phyloP scores from a whole-genome alignment of 352 stramenopile species.

The Lagenidium giganteum region DNA sequence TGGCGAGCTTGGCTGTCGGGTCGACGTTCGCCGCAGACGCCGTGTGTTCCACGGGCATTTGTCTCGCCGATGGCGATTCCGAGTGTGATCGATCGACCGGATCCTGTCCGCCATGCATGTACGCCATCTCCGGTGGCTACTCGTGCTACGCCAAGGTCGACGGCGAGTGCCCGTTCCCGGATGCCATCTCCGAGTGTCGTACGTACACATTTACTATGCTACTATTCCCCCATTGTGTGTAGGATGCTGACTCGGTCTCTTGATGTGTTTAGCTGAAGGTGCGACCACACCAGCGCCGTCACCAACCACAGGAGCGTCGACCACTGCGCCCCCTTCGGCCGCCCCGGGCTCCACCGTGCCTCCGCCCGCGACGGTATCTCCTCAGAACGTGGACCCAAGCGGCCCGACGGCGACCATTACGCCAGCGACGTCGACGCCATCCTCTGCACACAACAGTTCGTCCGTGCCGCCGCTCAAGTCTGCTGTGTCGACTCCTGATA shows the following conservation, averaged over 20 bases:
- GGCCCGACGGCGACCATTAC: background rate
- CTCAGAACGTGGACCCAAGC: too few species aligned
- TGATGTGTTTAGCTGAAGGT: too few species aligned
- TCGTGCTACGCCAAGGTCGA: slow-evolving; percentile 62
- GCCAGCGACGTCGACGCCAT: background rate
- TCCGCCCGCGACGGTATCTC: too few species aligned
- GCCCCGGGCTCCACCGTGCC: too few species aligned
- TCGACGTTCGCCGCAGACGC: slow-evolving; percentile 5
- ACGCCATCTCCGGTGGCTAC: slow-evolving; percentile 50
- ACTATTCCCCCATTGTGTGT: too few species aligned
- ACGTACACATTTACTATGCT: too few species aligned
- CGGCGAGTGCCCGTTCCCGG: slow-evolving; percentile 30
- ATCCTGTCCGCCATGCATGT: slow-evolving; percentile 61
- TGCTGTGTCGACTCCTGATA: too few species aligned
- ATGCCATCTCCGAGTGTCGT: slow-evolving; percentile 25
- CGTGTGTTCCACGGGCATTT: slow-evolving; percentile 37
- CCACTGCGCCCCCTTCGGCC: background rate
- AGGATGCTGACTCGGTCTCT: too few species aligned
- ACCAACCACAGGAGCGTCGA: background rate
- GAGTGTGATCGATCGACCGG: slow-evolving; percentile 34
- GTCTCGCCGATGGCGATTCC: slow-evolving; percentile 50
- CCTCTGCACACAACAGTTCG: too few species aligned
- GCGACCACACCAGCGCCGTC: background rate
- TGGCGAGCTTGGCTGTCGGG: slow-evolving; percentile 6
- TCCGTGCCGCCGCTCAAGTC: too few species aligned